Conservation (phyloP, 208 protist species). For the Leptomonas seymouri region DNA sequence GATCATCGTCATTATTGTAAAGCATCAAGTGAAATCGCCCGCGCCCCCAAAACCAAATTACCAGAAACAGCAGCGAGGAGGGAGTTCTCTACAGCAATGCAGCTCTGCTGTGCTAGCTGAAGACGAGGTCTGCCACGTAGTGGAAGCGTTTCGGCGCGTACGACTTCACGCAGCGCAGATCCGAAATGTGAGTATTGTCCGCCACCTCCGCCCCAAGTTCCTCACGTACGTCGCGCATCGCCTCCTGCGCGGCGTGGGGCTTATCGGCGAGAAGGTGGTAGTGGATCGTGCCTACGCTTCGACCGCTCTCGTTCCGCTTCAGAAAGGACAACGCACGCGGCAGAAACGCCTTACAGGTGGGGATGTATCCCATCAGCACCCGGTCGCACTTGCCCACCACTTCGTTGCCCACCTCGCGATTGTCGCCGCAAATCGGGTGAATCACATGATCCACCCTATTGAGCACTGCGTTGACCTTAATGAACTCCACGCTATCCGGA, state of each 20-base stretch:
- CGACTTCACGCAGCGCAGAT: slow-evolving; percentile 88
- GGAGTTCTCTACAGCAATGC: neutral
- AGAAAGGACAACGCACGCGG: slow-evolving; percentile 80
- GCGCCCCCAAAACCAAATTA: no score
- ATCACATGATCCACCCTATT: slow-evolving; percentile 81
- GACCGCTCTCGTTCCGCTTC: slow-evolving; percentile 28
- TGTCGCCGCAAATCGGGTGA: slow-evolving; percentile 81
- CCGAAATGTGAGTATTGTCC: slow-evolving; percentile 24
- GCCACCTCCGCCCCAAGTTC: slow-evolving; percentile 55
- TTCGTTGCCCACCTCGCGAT: slow-evolving; percentile 66
- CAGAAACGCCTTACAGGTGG: slow-evolving; percentile 78
- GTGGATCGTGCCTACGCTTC: slow-evolving; percentile 65
- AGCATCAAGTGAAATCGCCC: no score
- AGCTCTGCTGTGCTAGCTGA: slow-evolving; percentile 25
- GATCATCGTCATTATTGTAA: no score
- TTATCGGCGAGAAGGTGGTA: slow-evolving; percentile 90
- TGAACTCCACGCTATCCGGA: slow-evolving; percentile 67
- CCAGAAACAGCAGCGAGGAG: neutral
- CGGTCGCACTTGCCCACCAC: slow-evolving; percentile 81
- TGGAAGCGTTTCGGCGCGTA: slow-evolving; percentile 89
- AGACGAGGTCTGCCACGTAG: slow-evolving; percentile 79
- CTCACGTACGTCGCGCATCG: slow-evolving; percentile 43
- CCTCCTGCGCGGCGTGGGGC: slow-evolving; percentile 27
- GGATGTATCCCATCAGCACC: slow-evolving; percentile 93
- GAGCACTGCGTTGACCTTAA: slow-evolving; percentile 78